Base-by-base conservation (phyloP, 495 filamentous ascomycete genomes). In the Platismatia glauca region DNA sequence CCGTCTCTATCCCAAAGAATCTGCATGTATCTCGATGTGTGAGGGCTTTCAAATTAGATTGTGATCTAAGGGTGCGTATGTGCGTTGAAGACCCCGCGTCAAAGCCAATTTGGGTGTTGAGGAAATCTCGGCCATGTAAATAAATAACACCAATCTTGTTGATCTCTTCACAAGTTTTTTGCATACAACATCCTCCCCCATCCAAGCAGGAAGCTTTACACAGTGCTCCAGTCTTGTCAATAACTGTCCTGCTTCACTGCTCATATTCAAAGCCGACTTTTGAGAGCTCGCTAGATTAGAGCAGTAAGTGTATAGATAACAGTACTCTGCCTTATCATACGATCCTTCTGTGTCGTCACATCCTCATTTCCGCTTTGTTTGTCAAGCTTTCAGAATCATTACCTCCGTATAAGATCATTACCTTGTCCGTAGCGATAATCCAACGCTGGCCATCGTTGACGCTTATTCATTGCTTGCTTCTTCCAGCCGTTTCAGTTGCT, bases 251-350 rank as follows among this genome's bases (percentile, higher is more conserved):
- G 6, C 3, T 31, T n/a, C 13, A 35, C 55, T 57, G 22, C 24
- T 18, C 37, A 31, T 29, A 50, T 15, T 50, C 7, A 11, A 52
- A 29, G 48, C 48, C 12, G 31, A 1, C 1, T 16, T 31, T n/a
- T 13, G 37, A 0, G 33, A 4, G 15, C 31, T 20, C 24, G 1
- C 13, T 13, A 35, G 55, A 57, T 57, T 38, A 57, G 34, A 22
- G n/a, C 33, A 52, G 55, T 57, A 57, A 39, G 37, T 57, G 11
- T n/a, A 9, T 3, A 57, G 55, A 57, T 57, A 57, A 39, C 55
- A 38, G 12, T 9, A 0, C 33, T 12, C 6, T 27, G 4, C 22
- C 55, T 57, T 38, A 38, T 57, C 33, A 57, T 35, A 37, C 31
- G 8, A 11, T 38, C 11, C 55, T 57, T 22, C 31, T 12, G 18